A percentile compares a stretch with the other conserved stretches of the same genome.
These are phyloP conservation scores for Alternaria triticimaculans DNA, from an alignment of 2,329 filamentous ascomycete genomes.

Conservation along the genomic window DNA sequence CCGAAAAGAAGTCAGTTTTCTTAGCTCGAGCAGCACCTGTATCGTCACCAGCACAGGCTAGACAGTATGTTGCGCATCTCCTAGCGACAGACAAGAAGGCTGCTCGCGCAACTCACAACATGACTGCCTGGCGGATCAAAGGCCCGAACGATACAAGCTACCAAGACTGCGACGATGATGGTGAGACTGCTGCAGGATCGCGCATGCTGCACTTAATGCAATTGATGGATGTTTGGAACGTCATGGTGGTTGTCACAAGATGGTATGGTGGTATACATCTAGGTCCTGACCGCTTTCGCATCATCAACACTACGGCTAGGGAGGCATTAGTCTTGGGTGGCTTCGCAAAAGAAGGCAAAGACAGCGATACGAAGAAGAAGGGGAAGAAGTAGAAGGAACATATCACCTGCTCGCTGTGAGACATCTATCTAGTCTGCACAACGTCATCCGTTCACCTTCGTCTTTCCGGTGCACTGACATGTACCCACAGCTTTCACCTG, in stretches of 20 bases:
- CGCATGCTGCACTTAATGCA: conserved; percentile 89
- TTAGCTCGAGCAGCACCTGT: conserved; percentile 78
- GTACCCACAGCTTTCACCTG: not conserved
- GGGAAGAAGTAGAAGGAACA: conserved; percentile 35
- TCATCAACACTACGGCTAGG: conserved; percentile 86
- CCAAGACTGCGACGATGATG: conserved; percentile 96
- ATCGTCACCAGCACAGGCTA: conserved; percentile 72
- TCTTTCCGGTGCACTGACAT: not conserved
- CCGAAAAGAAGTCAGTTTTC: conserved; percentile 88
- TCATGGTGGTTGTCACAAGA: conserved; percentile 88
- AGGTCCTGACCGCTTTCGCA: conserved; percentile 85
- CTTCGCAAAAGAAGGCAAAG: conserved; percentile 64
- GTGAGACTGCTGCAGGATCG: conserved; percentile 88
- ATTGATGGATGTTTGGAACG: conserved; percentile 91
- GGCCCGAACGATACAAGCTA: conserved; percentile 64
- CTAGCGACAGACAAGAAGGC: conserved; percentile 83
- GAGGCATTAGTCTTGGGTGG: conserved; percentile 83
- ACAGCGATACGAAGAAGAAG: conserved; percentile 39
- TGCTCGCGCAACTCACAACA: conserved; percentile 90
- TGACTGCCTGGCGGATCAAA: conserved; percentile 88
- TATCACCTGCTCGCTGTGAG: not conserved
- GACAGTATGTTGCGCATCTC: conserved; percentile 74
- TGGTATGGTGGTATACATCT: conserved; percentile 95
- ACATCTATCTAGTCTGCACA: not conserved
- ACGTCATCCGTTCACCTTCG: not conserved